phyloP scores from a whole-genome alignment of 345 rosid species.

The Hibiscus trionum region DNA sequence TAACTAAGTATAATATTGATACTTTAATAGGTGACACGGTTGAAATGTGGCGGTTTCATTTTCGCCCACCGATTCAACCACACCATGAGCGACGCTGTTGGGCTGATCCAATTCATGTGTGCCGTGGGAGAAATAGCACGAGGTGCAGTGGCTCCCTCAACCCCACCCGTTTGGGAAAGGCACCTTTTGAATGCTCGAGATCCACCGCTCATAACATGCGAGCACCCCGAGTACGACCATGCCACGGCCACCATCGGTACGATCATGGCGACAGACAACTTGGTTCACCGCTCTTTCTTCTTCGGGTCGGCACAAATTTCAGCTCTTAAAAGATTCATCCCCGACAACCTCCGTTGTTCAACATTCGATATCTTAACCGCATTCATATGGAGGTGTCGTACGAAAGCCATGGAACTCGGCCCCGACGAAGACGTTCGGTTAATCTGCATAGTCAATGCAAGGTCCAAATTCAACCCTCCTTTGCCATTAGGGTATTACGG shows the following conservation, averaged over 20 bases:
- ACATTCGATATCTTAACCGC: slow-evolving; percentile 23
- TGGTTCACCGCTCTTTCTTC: slow-evolving; percentile 22
- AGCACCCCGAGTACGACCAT: slow-evolving; percentile 21
- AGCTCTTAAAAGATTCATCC: slow-evolving; percentile 18
- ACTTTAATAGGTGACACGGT: not conserved
- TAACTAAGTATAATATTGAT: too few relatives aligned
- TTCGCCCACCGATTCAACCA: slow-evolving; percentile 25
- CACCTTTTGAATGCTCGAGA: slow-evolving; percentile 21
- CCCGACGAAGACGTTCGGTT: not conserved
- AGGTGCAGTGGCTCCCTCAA: slow-evolving; percentile 15
- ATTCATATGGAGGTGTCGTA: slow-evolving; percentile 15
- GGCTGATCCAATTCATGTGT: slow-evolving; percentile 16
- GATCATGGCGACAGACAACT: not conserved
- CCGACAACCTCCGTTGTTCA: slow-evolving; percentile 15
- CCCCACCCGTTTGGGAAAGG: slow-evolving; percentile 30
- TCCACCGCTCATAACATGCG: slow-evolving; percentile 11
- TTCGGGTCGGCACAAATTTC: slow-evolving; percentile 20
- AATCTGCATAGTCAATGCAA: not conserved
- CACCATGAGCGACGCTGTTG: slow-evolving; percentile 16
- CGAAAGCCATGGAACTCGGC: not conserved
- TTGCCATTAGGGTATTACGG: not conserved
- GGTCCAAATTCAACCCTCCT: not conserved
- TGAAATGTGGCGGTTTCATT: slow-evolving; percentile 7
- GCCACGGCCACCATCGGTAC: not conserved
- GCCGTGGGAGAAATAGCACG: slow-evolving; percentile 19